These are phyloP conservation scores for Neotropicomus parvogracilis DNA, from an alignment of 1,284 basidiomycete species.

Conservation along the genomic window DNA sequence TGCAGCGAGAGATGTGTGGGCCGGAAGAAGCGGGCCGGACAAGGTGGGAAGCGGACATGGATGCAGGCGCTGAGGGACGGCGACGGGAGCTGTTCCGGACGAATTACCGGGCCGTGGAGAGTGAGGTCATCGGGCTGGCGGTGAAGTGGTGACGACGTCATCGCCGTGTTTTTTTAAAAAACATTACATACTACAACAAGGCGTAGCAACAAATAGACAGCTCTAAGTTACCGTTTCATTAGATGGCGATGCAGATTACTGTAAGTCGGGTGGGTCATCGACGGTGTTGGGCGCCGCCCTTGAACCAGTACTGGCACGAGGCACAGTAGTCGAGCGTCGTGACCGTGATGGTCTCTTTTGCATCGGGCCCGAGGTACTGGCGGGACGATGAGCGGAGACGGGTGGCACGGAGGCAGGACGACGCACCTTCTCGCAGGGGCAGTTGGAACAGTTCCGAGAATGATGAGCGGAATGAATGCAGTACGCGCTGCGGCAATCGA, in stretches of 20 bases:
- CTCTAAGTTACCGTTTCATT: slow-evolving; percentile 30
- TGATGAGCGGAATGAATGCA: slow-evolving; percentile 60
- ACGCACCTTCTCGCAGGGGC: slow-evolving; percentile 49
- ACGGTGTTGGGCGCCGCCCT: slow-evolving; percentile 35
- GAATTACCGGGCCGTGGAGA: slow-evolving; percentile 82
- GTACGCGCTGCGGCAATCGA: slow-evolving; percentile 57
- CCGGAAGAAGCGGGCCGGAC: slow-evolving; percentile 13
- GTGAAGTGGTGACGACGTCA: slow-evolving; percentile 70
- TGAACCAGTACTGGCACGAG: slow-evolving; percentile 64
- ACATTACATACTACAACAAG: slow-evolving; percentile 23
- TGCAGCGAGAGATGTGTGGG: slow-evolving; percentile 40
- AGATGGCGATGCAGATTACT: slow-evolving; percentile 17
- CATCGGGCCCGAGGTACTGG: slow-evolving; percentile 69
- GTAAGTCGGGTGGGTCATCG: slow-evolving; percentile 19
- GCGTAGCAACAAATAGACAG: slow-evolving; percentile 20
- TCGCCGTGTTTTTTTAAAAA: slow-evolving; percentile 6
- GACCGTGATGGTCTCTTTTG: slow-evolving; percentile 53
- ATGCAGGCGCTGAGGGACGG: slow-evolving; percentile 38
- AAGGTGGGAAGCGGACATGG: slow-evolving; percentile 37
- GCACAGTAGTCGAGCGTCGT: slow-evolving; percentile 55
- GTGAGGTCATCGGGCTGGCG: slow-evolving; percentile 76
- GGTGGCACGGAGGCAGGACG: slow-evolving; percentile 18
- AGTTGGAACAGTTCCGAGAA: slow-evolving; percentile 50
- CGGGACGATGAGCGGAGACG: slow-evolving; percentile 10
- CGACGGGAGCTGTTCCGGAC: slow-evolving; percentile 68